Percentiles rank a stretch among this genome's conserved stretches.
Conservation (phyloP, 2,329 filamentous ascomycete species). For the Colletotrichum incanum region DNA sequence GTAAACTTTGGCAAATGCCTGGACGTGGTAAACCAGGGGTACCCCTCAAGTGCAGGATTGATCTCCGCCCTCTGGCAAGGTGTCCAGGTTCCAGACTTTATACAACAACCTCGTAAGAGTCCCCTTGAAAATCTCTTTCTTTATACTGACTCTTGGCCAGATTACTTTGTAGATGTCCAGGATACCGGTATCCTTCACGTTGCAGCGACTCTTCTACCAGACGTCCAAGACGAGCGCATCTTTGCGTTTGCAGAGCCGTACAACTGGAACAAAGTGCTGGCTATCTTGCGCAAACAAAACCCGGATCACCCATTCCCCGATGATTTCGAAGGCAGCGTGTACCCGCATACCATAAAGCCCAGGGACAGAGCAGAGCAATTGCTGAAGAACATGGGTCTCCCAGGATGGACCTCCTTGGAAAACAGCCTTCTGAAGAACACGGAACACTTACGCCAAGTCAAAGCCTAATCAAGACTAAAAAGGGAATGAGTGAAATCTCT, state of each 20-base stretch:
- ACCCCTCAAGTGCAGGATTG: constrained; percentile 45
- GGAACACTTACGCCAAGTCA: neutral
- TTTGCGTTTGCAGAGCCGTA: constrained; percentile 66
- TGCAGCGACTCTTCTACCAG: constrained; percentile 62
- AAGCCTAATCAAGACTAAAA: neutral
- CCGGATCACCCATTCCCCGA: constrained; percentile 43
- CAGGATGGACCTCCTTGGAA: constrained; percentile 3
- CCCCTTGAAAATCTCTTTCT: constrained; percentile 50
- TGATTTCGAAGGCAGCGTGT: constrained; percentile 44
- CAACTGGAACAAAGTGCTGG: constrained; percentile 61
- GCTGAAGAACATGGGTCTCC: neutral
- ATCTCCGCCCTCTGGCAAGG: constrained; percentile 46
- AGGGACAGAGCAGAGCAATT: neutral
- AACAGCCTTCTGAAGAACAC: neutral
- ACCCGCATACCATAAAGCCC: neutral
- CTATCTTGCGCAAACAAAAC: constrained; percentile 45
- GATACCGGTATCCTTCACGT: constrained; percentile 68
- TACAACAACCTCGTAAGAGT: neutral
- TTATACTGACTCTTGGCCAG: constrained; percentile 56
- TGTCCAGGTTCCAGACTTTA: neutral
- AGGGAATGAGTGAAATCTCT: too few species aligned
- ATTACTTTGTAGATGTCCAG: constrained; percentile 62
- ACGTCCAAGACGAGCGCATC: constrained; percentile 65
- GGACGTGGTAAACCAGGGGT: constrained; percentile 43
- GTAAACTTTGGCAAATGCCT: constrained; percentile 47